These are phyloP conservation scores for Rutidosis leptorrhynchoides DNA, from an alignment of 129 eudicot genomes.

Conservation along the genomic window DNA sequence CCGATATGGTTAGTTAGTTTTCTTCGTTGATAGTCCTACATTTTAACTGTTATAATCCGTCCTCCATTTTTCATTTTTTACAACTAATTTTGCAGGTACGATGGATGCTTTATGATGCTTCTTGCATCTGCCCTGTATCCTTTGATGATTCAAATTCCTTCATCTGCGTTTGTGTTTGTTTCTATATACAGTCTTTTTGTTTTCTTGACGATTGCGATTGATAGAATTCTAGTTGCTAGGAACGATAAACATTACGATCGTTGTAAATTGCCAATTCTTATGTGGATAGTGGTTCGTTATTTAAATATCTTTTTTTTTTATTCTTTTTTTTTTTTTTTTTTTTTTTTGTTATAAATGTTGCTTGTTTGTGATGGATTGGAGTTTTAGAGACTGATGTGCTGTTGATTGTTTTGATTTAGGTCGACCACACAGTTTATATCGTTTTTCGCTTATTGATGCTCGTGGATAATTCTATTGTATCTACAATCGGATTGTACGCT, in stretches of 20 bases:
- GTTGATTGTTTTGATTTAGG: conserved; percentile 36
- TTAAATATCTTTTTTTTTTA: too few relatives aligned
- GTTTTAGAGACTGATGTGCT: neutral
- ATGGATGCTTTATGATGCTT: conserved; percentile 93
- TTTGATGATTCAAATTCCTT: conserved; percentile 19
- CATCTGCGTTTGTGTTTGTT: neutral
- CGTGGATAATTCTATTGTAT: conserved; percentile 83
- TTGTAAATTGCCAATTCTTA: neutral
- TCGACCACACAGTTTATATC: conserved; percentile 73
- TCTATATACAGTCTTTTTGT: neutral
- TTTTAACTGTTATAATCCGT: neutral
- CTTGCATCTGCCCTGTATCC: conserved; percentile 95
- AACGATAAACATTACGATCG: neutral
- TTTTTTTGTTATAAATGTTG: neutral
- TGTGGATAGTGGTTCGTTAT: conserved; percentile 39
- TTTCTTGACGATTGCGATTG: neutral
- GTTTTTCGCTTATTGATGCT: conserved; percentile 91
- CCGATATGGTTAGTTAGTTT: conserved; percentile 64
- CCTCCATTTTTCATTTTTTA: neutral
- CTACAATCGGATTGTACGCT: conserved; percentile 86
- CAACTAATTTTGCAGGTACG: conserved; percentile 65
- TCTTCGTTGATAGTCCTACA: neutral
- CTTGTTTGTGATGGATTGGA: neutral
- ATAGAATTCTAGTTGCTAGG: neutral
- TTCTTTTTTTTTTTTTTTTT: too few relatives aligned